These are phyloP conservation scores for Curvularia verruculosa DNA, from an alignment of 2,329 filamentous ascomycete genomes.

Conservation along the genomic window DNA sequence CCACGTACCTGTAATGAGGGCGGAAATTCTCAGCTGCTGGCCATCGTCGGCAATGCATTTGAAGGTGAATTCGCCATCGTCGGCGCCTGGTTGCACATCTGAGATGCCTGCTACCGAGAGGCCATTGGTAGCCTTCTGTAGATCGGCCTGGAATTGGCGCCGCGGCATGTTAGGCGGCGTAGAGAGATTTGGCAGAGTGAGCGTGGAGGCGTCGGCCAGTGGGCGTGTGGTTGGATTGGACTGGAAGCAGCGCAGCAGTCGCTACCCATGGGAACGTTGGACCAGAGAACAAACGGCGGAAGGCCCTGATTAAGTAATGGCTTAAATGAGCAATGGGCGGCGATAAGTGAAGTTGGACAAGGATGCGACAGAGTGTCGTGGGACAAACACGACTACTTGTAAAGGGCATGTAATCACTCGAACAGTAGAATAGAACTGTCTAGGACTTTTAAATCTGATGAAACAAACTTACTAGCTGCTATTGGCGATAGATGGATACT, in stretches of 20 bases:
- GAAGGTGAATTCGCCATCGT: slow-evolving; percentile 75
- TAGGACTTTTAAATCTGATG: too few relatives aligned
- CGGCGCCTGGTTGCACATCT: slow-evolving; percentile 65
- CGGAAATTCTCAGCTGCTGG: slow-evolving; percentile 48
- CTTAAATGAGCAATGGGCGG: slow-evolving; percentile 5
- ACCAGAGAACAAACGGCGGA: slow-evolving; percentile 6
- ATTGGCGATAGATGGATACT: too few relatives aligned
- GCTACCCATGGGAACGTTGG: slow-evolving; percentile 3
- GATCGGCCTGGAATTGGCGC: slow-evolving; percentile 68
- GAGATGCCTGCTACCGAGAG: slow-evolving; percentile 57
- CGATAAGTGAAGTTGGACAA: background rate
- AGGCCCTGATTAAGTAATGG: background rate
- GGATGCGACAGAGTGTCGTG: background rate
- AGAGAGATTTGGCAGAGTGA: too few relatives aligned
- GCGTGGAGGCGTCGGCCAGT: background rate
- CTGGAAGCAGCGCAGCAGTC: background rate
- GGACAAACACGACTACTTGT: background rate
- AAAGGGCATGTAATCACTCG: too few relatives aligned
- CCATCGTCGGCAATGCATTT: slow-evolving; percentile 44
- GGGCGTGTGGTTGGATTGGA: background rate
- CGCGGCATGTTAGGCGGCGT: slow-evolving; percentile 65
- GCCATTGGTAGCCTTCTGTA: slow-evolving; percentile 49
- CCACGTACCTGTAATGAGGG: slow-evolving; percentile 39
- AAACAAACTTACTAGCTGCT: too few relatives aligned
- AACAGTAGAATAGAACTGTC: too few relatives aligned